Percentiles rank a stretch among this genome's conserved stretches.
phyloP scores from a whole-genome alignment of 1,284 basidiomycete species.

The Sphaerobolus stellatus region DNA sequence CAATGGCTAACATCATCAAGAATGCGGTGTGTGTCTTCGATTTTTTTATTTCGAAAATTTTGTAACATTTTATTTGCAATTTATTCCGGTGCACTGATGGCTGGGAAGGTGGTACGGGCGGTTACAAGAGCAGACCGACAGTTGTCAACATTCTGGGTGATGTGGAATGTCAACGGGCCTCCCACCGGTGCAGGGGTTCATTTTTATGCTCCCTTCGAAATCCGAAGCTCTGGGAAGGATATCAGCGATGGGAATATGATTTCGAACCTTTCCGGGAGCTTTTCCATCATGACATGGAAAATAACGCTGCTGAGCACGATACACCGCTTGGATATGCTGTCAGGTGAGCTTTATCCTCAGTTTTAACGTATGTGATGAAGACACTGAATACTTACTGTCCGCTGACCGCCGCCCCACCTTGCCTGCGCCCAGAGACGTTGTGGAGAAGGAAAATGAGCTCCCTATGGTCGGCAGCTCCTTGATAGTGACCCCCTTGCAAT shows the following conservation, averaged over 20 bases:
- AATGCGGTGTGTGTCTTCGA: no score
- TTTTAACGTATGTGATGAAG: no score
- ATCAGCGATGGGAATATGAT: not conserved
- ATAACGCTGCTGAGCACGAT: not conserved
- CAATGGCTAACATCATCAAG: not conserved
- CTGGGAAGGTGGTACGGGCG: not conserved
- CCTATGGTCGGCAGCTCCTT: no score
- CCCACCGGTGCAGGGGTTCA: not conserved
- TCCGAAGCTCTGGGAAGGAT: not conserved
- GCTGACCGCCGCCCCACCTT: no score
- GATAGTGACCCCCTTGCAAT: no score
- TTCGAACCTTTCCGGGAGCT: not conserved
- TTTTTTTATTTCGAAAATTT: no score
- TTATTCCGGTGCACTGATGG: constrained; percentile 3
- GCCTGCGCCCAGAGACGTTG: no score
- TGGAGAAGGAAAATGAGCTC: no score
- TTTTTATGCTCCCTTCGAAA: not conserved
- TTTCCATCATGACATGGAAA: not conserved
- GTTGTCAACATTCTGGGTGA: not conserved
- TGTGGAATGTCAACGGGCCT: not conserved
- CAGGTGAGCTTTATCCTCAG: no score
- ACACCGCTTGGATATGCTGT: not conserved
- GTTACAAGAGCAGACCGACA: not conserved
- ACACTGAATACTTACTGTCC: no score
- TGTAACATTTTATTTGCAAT: no score